Evolutionary conservation across 129 eudicot genomes (phyloP), one percentile per base, ranked within the genome.

Genomic region (Artemisia tridentata): DNA sequence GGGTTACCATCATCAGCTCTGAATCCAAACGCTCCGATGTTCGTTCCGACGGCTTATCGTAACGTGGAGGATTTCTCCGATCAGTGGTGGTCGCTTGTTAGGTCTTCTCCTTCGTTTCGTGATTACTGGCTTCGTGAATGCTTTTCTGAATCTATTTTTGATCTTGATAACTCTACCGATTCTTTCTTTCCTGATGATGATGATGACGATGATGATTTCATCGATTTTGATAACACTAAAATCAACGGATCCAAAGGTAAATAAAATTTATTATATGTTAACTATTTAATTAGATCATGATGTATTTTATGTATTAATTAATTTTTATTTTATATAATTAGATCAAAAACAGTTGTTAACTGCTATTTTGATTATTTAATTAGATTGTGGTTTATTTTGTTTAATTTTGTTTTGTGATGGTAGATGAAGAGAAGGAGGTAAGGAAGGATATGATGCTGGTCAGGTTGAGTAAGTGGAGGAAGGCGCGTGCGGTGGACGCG

Each of bases 21-120:
- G 81, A 93, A 93, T 67, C 98, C 98, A 0, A 85, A 93, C 83
- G 96, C 98, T 63, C 96, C 98, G 76, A 82, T 86, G 79, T 93
- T 85, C 76, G 88, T 93, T 5, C 96, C 98, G 23, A 68, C 84
- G 72, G 79, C 85, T 29, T 93, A 90, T 57, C 89, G 88, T 0
- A 82, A 76, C 81, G 95, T 89, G 23, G 98, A 93, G 80, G 96
- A 89, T 64, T 93, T 85, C 81, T 89, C 98, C 74, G 92, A 83
- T 12, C 81, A 85, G 90, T 93, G 98, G 98, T 92, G 96, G 95
- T 80, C 81, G 16, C 96, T 93, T 41, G 95, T 93, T 27, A 82
- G 75, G 20, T 87, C 96, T 11, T 89, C 95, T n/a, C 96, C 98
- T 48, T 89, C 74, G 79, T 93, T 93, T 29, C 92, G 96, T 15